These are phyloP conservation scores for Raddia distichophylla DNA, from an alignment of 176 grass and related monocot genomes.

Conservation along the genomic window DNA sequence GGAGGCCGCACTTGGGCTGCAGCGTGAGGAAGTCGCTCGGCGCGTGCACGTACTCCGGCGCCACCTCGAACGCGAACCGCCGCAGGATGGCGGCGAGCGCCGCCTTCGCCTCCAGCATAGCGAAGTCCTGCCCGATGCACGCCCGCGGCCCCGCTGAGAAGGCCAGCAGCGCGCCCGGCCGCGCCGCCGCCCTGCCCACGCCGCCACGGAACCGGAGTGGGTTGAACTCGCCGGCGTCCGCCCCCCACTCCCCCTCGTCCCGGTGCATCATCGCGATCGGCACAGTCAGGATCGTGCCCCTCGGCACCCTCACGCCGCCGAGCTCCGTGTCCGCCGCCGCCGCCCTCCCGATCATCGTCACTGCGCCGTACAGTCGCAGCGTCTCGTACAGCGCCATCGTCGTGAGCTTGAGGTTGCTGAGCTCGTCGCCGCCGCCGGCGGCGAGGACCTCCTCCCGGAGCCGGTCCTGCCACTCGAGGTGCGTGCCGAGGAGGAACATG, in stretches of 20 bases:
- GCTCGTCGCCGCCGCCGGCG: conserved; percentile 26
- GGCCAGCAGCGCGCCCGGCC: conserved; percentile 53
- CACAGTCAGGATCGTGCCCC: conserved; percentile 28
- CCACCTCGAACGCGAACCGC: conserved; percentile 47
- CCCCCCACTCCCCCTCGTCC: conserved; percentile 54
- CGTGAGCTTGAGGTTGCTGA: conserved; percentile 61
- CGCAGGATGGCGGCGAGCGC: conserved; percentile 48
- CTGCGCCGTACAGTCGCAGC: conserved; percentile 52
- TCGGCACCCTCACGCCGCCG: conserved; percentile 42
- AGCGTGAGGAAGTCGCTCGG: conserved; percentile 41
- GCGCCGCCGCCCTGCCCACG: conserved; percentile 33
- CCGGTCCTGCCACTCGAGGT: conserved; percentile 52
- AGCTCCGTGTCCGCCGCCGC: conserved; percentile 35
- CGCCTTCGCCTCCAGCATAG: conserved; percentile 57
- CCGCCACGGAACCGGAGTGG: conserved; percentile 58
- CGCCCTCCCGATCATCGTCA: background rate
- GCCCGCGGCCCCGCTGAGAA: conserved; percentile 50
- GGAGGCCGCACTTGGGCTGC: conserved; percentile 51
- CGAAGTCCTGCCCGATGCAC: conserved; percentile 67
- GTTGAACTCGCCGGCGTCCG: conserved; percentile 53
- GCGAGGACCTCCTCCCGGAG: conserved; percentile 59
- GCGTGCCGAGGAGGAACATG: conserved; percentile 56
- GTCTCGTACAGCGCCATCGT: conserved; percentile 63
- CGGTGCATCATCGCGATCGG: conserved; percentile 52
- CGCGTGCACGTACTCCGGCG: conserved; percentile 64